Base-by-base conservation (phyloP, 768 basidiomycete genomes). In the Tulasnella sp. region DNA sequence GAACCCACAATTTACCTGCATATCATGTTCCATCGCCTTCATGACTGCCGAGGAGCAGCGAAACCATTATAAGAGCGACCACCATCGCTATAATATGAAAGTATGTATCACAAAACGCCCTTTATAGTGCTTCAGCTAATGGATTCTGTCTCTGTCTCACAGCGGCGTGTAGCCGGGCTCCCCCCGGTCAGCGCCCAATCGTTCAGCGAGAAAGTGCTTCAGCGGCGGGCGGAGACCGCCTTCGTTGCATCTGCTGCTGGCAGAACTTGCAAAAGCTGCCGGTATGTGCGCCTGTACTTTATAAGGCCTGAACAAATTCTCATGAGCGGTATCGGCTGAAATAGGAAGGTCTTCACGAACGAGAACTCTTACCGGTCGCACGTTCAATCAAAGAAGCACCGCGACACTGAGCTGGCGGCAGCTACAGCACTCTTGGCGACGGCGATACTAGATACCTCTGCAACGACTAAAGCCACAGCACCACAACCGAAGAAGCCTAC, bases 11-110 rank as follows among this genome's bases (percentile, higher is more conserved):
- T 94, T 86, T 70, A 91, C 94, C 51, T 99, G 96, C 65, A 75
- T 94, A 13, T 88, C 90, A 64, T 99, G 96, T 72, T 78, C 84
- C 2, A 86, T 98, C 68, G 91, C 87, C 1, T 97, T 96, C 70
- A 70, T 77, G 43, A 78, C 84, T 11, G 82, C 92, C 19, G 84
- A 86, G 55, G 86, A 89, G 42, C 95, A 98, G 72, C 79, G 95
- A 61, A 73, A 75, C 0, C 96, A 99, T 70, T 97, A 95, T 71
- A 82, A 83, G 64, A 89, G 90, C 24, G 96, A 99, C 72, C 87
- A 88, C 71, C 96, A 99, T 74, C 78, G 93, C 55, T 99, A 99
- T 74, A 99, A 99, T 69, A 91, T 97, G 84, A 95, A 95, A 67
- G 70, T 74, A 17, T n/a, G n/a, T n/a, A n/a, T n/a, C n/a, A n/a